phyloP scores from a whole-genome alignment of 2,329 filamentous ascomycete genomes.

The Moelleriella libera region DNA sequence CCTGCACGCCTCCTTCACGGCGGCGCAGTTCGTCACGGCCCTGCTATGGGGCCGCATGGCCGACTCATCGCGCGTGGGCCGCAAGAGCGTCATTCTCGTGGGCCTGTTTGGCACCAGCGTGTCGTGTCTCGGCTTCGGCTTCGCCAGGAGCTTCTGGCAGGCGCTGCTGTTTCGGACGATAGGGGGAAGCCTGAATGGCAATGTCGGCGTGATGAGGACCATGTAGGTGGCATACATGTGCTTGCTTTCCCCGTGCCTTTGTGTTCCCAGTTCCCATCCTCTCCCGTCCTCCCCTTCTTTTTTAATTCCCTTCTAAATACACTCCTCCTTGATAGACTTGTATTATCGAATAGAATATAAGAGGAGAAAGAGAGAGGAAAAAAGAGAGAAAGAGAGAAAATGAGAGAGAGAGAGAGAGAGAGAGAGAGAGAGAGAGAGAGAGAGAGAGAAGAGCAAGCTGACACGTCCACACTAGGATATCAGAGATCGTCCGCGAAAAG shows the following conservation, averaged over 20 bases:
- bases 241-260: too few species aligned
- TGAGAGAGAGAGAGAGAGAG: not conserved
- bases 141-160: constrained; percentile 51
- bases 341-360: not conserved
- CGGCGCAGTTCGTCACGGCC: constrained; percentile 69
- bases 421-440: not conserved
- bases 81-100: constrained; percentile 67
- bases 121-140: constrained; percentile 41
- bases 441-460: not conserved
- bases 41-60: constrained; percentile 69
- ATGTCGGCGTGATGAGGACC: constrained; percentile 58
- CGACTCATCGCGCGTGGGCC: constrained; percentile 47
- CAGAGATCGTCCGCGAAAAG: constrained; percentile 53
- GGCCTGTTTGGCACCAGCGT: constrained; percentile 53
- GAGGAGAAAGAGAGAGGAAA: not conserved
- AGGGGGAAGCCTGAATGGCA: constrained; percentile 60
- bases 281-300: too few species aligned
- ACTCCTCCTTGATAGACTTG: too few species aligned
- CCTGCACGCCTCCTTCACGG: constrained; percentile 66
- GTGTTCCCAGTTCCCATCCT: too few species aligned
- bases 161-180: constrained; percentile 58
- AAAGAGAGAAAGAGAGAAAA: not conserved
- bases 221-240: constrained; percentile 34
- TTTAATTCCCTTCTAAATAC: too few species aligned
- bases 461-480: constrained; percentile 25